Percentiles rank a stretch among this genome's conserved stretches.
Evolutionary conservation across 2,329 filamentous ascomycete genomes (phyloP).

Genomic region (Xenoacremonium recifei): DNA sequence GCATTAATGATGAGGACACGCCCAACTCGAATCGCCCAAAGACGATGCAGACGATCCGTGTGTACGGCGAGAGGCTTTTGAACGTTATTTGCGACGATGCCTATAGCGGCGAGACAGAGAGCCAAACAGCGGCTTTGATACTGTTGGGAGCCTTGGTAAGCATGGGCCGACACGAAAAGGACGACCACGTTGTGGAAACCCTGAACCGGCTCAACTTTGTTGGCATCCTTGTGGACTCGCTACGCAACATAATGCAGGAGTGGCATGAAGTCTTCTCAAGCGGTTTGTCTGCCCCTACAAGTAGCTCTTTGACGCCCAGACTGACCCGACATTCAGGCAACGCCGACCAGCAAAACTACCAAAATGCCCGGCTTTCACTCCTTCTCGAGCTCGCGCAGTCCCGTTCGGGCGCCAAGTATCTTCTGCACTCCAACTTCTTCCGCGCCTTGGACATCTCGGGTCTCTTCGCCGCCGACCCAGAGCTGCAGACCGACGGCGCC

Average conservation of each 20-base stretch:
- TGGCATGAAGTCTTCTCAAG: conserved; percentile 55
- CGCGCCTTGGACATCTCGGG: conserved; percentile 74
- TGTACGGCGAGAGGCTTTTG: conserved; percentile 73
- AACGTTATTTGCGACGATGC: conserved; percentile 92
- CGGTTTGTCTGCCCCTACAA: no score
- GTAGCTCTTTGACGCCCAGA: conserved; percentile 8
- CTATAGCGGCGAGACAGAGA: conserved; percentile 76
- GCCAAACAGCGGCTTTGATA: conserved; percentile 81
- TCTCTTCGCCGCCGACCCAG: conserved; percentile 88
- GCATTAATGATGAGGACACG: conserved; percentile 58
- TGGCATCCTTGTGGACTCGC: conserved; percentile 82
- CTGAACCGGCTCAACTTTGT: conserved; percentile 88
- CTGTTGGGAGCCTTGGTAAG: conserved; percentile 77
- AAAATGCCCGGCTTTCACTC: conserved; percentile 74
- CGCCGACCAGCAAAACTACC: conserved; percentile 48
- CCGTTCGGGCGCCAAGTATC: conserved; percentile 76
- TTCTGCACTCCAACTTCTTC: conserved; percentile 90
- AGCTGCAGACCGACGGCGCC: conserved; percentile 77
- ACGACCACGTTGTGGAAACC: conserved; percentile 72
- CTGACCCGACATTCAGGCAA: conserved; percentile 11
- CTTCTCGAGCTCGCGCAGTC: conserved; percentile 83
- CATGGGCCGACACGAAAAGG: conserved; percentile 69
- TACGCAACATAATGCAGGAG: conserved; percentile 75
- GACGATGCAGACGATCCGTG: conserved; percentile 69
- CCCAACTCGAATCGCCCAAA: conserved; percentile 49